Evolutionary conservation across 2,329 filamentous ascomycete genomes (phyloP), one percentile per base, ranked within the genome.

Genomic region (Penicillium sp.): DNA sequence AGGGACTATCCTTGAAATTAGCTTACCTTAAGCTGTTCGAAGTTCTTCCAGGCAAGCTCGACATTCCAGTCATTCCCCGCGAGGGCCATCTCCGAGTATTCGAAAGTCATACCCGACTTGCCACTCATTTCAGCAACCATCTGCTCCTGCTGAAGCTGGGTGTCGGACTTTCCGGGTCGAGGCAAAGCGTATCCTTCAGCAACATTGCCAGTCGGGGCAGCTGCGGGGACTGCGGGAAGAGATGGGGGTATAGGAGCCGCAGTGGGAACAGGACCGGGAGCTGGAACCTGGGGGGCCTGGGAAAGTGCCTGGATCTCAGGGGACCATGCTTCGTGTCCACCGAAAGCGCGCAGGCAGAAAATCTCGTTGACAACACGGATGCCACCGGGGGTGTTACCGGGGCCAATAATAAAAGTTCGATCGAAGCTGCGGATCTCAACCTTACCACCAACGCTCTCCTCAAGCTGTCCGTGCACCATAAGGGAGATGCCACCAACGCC

Each of bases 51-150:
- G 2, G 93, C 93, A 63, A 84, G 83, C 38, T 89, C 84, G 49
- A 93, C 85, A 71, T 96, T 85, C 91, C 92, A 97, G 38, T 82
- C 84, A 56, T 88, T 90, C 58, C 92, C 86, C 3, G 85, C 82
- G 17, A 97, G 81, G 67, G 93, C 97, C 80, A 96, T 84, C 65
- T 88, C 84, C 1, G 92, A 89, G 72, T 89, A 96, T 58, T 89
- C 81, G 10, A 87, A 76, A 9, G 86, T 94, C 86, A 99, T 91
- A 57, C 87, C 86, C 1, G 93, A 96, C 68, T 86, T 86, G 63
- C 86, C 86, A 63, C 86, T 88, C 52, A 97, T 82, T 70, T 94
- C 87, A 21, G 79, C 66, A 23, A 86, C 79, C 70, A 96, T 80
- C 77, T 92, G 86, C 62, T 88, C 84, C 66, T 89, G 84, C 64